phyloP scores from a whole-genome alignment of 192 early-diverging fungal genomes.

The Coemansia sp. region DNA sequence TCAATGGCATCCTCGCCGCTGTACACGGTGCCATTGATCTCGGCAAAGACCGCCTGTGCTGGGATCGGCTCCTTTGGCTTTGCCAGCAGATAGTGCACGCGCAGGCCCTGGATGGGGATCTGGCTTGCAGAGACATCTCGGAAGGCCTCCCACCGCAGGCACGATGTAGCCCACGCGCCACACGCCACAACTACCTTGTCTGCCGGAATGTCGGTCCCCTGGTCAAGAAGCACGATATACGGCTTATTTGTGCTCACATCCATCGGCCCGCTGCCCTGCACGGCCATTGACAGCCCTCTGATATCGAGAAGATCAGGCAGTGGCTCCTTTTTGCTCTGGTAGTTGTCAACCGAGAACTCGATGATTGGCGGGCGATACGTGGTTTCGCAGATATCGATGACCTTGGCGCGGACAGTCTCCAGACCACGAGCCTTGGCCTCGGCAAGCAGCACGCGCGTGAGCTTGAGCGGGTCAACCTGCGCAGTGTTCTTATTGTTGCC shows the following conservation, averaged over 20 bases:
- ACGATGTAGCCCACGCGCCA: slow-evolving; percentile 50
- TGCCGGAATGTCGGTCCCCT: slow-evolving; percentile 38
- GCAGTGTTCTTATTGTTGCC: slow-evolving; percentile 39
- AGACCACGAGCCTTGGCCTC: slow-evolving; percentile 43
- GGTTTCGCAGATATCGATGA: slow-evolving; percentile 46
- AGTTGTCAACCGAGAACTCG: slow-evolving; percentile 35
- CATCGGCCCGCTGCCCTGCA: not conserved
- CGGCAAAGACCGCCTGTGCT: slow-evolving; percentile 52
- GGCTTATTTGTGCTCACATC: slow-evolving; percentile 23
- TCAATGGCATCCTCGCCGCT: slow-evolving; percentile 54
- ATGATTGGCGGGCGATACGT: slow-evolving; percentile 40
- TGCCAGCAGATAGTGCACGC: slow-evolving; percentile 48
- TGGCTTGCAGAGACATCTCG: slow-evolving; percentile 53
- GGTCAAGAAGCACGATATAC: slow-evolving; percentile 39
- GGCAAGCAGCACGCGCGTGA: slow-evolving; percentile 36
- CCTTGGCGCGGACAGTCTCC: slow-evolving; percentile 39
- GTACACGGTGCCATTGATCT: slow-evolving; percentile 56
- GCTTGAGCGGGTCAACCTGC: slow-evolving; percentile 51
- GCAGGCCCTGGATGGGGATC: slow-evolving; percentile 53
- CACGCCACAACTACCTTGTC: slow-evolving; percentile 54
- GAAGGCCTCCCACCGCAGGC: slow-evolving; percentile 53
- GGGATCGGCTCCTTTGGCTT: slow-evolving; percentile 36
- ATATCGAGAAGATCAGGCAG: slow-evolving; percentile 11
- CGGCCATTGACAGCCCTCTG: not conserved
- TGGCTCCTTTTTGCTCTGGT: slow-evolving; percentile 8